Evolutionary conservation across 2,329 filamentous ascomycete genomes (phyloP).

Genomic region (Ophiostoma quercus): DNA sequence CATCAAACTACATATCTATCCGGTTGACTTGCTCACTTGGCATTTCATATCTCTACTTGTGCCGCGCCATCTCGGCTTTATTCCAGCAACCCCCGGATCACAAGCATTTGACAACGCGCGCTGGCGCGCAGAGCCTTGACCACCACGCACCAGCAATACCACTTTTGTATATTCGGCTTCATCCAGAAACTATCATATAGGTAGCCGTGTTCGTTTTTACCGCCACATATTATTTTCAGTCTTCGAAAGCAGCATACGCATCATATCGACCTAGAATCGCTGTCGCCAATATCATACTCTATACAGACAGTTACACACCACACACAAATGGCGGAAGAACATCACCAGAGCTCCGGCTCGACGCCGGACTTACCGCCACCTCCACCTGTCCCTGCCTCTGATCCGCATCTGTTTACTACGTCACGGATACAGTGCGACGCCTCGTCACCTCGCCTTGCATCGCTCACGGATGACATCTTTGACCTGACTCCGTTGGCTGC

Average conservation of each 20-base stretch:
- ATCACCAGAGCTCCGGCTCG: not conserved
- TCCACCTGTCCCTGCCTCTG: conserved; percentile 41
- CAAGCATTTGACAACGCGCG: not conserved
- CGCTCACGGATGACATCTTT: conserved; percentile 59
- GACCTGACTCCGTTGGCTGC: conserved; percentile 67
- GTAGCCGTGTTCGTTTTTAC: too few species aligned
- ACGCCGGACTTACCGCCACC: conserved; percentile 34
- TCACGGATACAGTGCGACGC: conserved; percentile 8
- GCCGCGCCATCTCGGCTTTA: not conserved
- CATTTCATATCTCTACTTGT: not conserved
- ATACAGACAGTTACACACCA: not conserved
- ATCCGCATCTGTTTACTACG: conserved; percentile 33
- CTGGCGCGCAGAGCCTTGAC: conserved; percentile 8
- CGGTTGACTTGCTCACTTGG: not conserved
- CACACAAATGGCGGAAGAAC: conserved; percentile 3
- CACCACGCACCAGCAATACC: not conserved
- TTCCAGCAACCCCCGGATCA: not conserved
- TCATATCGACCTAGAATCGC: not conserved
- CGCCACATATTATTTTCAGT: not conserved
- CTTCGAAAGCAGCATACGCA: not conserved
- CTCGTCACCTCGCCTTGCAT: conserved; percentile 25
- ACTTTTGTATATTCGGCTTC: not conserved
- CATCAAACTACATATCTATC: not conserved
- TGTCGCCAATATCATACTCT: not conserved
- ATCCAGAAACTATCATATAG: not conserved